These are phyloP conservation scores for Salmacisia buchloeana DNA, from an alignment of 1,284 basidiomycete species.

Conservation along the genomic window DNA sequence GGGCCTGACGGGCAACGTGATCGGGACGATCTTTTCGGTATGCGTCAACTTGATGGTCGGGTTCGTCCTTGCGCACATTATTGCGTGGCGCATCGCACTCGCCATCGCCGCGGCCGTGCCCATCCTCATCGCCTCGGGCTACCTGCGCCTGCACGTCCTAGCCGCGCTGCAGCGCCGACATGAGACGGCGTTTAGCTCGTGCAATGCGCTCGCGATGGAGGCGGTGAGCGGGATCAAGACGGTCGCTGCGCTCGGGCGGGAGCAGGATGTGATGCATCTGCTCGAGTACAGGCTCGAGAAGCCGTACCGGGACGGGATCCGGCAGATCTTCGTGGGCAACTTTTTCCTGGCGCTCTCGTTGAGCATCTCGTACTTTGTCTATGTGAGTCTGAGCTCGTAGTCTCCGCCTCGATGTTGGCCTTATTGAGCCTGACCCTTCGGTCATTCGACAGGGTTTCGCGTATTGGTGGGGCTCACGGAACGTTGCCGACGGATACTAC, in stretches of 20 bases:
- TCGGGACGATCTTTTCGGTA: constrained; percentile 41
- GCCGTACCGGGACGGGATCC: constrained; percentile 33
- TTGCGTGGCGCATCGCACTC: constrained; percentile 38
- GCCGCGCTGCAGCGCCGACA: constrained; percentile 41
- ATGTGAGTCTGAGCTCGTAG: constrained; percentile 3
- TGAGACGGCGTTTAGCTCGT: constrained; percentile 35
- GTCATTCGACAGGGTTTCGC: constrained; percentile 30
- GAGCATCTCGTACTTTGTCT: constrained; percentile 43
- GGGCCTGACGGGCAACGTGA: constrained; percentile 35
- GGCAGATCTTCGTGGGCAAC: constrained; percentile 34
- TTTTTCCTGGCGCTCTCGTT: constrained; percentile 33
- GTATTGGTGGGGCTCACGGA: constrained; percentile 42
- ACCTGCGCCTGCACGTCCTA: constrained; percentile 36
- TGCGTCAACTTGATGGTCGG: constrained; percentile 37
- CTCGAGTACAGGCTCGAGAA: constrained; percentile 23
- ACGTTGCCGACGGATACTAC: constrained; percentile 33
- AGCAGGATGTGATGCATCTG: constrained; percentile 33
- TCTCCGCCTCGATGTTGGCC: not conserved
- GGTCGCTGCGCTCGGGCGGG: constrained; percentile 30
- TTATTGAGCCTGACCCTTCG: not conserved
- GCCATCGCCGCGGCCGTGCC: constrained; percentile 38
- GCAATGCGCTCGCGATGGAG: constrained; percentile 38
- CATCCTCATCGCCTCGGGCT: constrained; percentile 33
- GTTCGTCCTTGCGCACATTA: constrained; percentile 28
- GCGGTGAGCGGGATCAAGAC: constrained; percentile 37